Conservation (phyloP, 345 rosid genomes). For the Eucalyptus marginata region DNA sequence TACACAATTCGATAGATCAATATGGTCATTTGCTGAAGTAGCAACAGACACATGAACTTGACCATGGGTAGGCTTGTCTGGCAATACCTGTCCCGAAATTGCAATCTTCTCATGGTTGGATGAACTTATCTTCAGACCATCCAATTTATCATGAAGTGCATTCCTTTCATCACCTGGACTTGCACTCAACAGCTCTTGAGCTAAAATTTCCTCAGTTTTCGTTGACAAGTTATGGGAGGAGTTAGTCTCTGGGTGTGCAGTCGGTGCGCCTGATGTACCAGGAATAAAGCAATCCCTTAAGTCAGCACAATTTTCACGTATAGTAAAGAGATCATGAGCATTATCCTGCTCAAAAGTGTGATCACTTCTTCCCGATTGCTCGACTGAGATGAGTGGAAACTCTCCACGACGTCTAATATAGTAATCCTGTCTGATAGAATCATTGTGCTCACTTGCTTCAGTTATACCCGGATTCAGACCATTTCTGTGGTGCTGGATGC, state of each 20-base stretch:
- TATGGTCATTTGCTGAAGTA: conserved; percentile 16
- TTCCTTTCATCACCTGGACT: conserved; percentile 6
- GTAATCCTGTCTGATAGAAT: neutral
- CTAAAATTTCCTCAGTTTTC: neutral
- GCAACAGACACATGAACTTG: conserved; percentile 4
- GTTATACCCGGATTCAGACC: neutral
- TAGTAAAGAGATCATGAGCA: neutral
- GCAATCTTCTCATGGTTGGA: neutral
- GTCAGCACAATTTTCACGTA: neutral
- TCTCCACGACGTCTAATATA: neutral
- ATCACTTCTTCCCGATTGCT: neutral
- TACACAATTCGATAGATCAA: conserved; percentile 22
- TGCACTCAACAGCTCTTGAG: neutral
- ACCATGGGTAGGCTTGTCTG: neutral
- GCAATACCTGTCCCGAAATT: neutral
- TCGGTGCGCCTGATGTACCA: neutral
- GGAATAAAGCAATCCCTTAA: neutral
- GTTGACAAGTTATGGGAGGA: neutral
- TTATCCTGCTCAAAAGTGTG: neutral
- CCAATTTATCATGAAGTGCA: neutral
- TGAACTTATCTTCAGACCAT: neutral
- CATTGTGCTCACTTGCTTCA: neutral
- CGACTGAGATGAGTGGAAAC: neutral
- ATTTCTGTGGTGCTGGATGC: neutral
- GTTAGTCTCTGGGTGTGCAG: neutral